These are phyloP conservation scores for Globisporangium echinulatum DNA, from an alignment of 352 stramenopile genomes.

Conservation along the genomic window DNA sequence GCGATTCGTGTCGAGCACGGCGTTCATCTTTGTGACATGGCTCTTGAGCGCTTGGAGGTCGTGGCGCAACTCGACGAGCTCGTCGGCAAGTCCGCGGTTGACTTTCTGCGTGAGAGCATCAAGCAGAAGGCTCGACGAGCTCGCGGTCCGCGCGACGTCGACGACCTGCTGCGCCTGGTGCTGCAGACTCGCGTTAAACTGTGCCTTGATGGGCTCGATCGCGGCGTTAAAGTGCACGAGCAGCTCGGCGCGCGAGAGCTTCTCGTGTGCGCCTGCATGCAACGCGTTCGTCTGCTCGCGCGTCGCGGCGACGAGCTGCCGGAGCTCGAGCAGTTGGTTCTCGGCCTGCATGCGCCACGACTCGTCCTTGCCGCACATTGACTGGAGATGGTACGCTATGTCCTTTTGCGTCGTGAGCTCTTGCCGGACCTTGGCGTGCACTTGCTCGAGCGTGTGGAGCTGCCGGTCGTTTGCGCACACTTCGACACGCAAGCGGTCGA, in stretches of 20 bases:
- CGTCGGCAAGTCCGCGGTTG: slow-evolving; percentile 44
- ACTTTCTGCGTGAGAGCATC: slow-evolving; percentile 62
- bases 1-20: slow-evolving; percentile 5
- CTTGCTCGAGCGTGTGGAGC: slow-evolving; percentile 69
- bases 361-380: slow-evolving; percentile 80
- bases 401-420: slow-evolving; percentile 80
- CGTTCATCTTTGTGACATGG: slow-evolving; percentile 35
- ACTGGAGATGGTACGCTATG: slow-evolving; percentile 75
- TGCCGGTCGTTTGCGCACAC: slow-evolving; percentile 66
- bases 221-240: slow-evolving; percentile 77
- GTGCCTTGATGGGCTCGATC: slow-evolving; percentile 74
- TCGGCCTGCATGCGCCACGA: slow-evolving; percentile 81
- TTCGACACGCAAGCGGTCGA: slow-evolving; percentile 63
- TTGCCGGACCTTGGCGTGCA: slow-evolving; percentile 68
- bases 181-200: slow-evolving; percentile 65
- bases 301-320: slow-evolving; percentile 61
- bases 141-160: slow-evolving; percentile 51
- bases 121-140: slow-evolving; percentile 49
- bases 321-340: slow-evolving; percentile 72
- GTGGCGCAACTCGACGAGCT: slow-evolving; percentile 40
- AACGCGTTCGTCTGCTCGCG: slow-evolving; percentile 64
- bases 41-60: slow-evolving; percentile 55
- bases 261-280: slow-evolving; percentile 60
- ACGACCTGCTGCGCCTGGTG: slow-evolving; percentile 72
- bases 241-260: slow-evolving; percentile 63